Evolutionary conservation across 805 yeast genomes (phyloP), one percentile per base, ranked within the genome.

Genomic region (Lachancea thermotolerans): DNA sequence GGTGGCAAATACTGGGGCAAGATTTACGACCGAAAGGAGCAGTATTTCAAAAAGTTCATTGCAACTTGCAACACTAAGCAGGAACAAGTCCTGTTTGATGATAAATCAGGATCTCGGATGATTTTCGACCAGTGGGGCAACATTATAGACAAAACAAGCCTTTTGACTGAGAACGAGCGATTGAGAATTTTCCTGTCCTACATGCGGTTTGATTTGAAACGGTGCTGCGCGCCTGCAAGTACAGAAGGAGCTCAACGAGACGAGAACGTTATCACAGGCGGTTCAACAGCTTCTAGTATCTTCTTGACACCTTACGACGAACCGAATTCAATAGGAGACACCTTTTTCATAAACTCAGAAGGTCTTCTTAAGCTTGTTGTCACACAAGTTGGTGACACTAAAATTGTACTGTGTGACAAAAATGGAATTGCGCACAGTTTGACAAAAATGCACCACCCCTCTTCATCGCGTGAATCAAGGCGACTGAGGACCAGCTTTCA

Each of bases 301-400:
- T 73, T 75, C 47, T 48, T 86, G 11, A 53, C 67, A 7, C 54
- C 67, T 2, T 57, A 53, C 37, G 54, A 51, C 32, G 59, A 58
- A 25, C 40, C 46, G 9, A 49, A 52, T 21, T 49, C 54, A 2
- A 49, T 44, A 10, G 64, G 61, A 27, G 60, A 63, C 41, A 50
- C 64, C 2, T 65, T 62, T 42, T 59, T 64, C 32, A 50, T 90
- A 67, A 79, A 81, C 49, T 77, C 81, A n/a, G 69, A 73, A 8
- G 81, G 85, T 3, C 67, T 83, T 10, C 72, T 87, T 17, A 79
- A 80, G 55, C 64, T 93, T 17, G 74, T 85, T 0, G 77, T 90
- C 15, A 90, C 95, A 1, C 99, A 93, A 59, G 81, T 91, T 11
- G 99, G 99, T 5, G 99, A 93, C 60, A 85, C 97, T 2, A 77